phyloP scores from a whole-genome alignment of 441 rosid genomes.

The Corymbia calophylla region DNA sequence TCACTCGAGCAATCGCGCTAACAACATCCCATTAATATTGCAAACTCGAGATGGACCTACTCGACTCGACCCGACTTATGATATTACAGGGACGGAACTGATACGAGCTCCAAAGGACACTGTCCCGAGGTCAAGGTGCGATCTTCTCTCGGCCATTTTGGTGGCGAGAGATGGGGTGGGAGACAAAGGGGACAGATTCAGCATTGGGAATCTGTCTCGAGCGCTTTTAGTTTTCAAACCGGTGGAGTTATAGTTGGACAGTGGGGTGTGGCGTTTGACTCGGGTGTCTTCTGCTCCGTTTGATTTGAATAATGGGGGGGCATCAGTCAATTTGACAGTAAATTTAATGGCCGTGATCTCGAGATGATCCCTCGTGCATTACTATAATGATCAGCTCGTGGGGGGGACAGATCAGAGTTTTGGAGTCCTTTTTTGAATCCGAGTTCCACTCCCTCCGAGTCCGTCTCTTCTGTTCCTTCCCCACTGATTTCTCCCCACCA shows the following conservation, averaged over 20 bases:
- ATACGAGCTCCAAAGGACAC: not conserved
- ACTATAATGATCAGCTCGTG: not conserved
- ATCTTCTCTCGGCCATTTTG: not conserved
- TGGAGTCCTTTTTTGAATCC: not conserved
- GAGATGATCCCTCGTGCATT: not conserved
- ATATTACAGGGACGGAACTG: not conserved
- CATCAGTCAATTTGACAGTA: not conserved
- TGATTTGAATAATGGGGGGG: not conserved
- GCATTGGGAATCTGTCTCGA: not conserved
- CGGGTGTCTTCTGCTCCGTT: not conserved
- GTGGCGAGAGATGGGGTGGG: not conserved
- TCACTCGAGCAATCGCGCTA: too few relatives aligned
- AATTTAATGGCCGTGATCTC: not conserved
- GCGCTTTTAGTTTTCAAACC: not conserved
- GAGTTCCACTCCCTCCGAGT: too few relatives aligned
- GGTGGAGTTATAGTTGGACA: not conserved
- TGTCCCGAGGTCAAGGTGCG: not conserved
- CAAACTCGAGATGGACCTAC: not conserved
- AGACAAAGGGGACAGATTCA: not conserved
- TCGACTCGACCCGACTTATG: not conserved
- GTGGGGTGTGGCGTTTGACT: not conserved
- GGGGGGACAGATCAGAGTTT: not conserved
- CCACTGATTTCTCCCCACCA: not conserved
- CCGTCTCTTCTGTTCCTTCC: not conserved
- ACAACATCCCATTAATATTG: rapidly evolving